These are phyloP conservation scores for Chlorencoelia australis DNA, from an alignment of 2,329 filamentous ascomycete genomes.

Conservation along the genomic window DNA sequence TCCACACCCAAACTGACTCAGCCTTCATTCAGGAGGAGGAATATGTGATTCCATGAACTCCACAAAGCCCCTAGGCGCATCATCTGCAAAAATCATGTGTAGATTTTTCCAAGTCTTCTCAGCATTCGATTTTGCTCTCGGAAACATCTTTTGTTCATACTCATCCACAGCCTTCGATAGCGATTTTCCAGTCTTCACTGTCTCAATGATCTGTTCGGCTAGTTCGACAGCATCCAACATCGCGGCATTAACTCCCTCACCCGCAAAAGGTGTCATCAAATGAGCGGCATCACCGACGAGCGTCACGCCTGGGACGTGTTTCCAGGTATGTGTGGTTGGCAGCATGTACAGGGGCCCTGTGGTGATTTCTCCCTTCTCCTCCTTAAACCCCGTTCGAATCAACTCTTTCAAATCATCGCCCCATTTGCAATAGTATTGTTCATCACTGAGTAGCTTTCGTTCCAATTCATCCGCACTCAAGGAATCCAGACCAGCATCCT, in stretches of 20 bases:
- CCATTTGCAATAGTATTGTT: conserved; percentile 5
- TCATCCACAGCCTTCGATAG: conserved; percentile 13
- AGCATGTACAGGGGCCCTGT: conserved; percentile 9
- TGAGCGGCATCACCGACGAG: conserved; percentile 42
- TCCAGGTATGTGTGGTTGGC: conserved; percentile 11
- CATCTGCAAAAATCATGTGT: conserved; percentile 9
- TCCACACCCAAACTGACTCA: no score
- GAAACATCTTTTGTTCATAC: conserved; percentile 20
- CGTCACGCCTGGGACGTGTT: conserved; percentile 29
- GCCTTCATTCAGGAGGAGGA: no score
- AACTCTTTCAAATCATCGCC: conserved; percentile 4
- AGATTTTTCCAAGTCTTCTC: conserved; percentile 6
- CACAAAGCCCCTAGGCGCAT: conserved; percentile 1
- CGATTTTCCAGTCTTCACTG: background rate
- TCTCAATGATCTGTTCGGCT: background rate
- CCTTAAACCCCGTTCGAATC: conserved; percentile 2
- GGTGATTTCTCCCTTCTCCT: conserved; percentile 1
- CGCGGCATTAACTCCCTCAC: conserved; percentile 32
- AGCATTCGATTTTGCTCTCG: conserved; percentile 5
- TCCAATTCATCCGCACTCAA: conserved; percentile 1
- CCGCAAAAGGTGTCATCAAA: conserved; percentile 36
- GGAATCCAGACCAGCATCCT: background rate
- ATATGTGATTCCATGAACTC: no score
- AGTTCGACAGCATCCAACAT: conserved; percentile 33
- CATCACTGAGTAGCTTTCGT: conserved; percentile 3